Evolutionary conservation across 306 rosid species (phyloP).

Genomic region (Albizia julibrissin): DNA sequence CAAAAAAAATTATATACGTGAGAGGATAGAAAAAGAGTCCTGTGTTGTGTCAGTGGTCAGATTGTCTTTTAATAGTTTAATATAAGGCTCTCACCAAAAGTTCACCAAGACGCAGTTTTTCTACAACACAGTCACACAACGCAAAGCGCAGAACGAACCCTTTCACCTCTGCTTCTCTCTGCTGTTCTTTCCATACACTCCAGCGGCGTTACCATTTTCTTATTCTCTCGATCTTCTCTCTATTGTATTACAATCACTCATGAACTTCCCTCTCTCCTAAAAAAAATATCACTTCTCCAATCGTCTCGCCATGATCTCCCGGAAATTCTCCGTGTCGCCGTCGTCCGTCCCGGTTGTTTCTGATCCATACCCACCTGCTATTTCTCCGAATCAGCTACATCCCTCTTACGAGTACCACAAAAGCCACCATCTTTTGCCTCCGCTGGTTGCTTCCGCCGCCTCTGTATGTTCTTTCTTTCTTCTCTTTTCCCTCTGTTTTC

Average conservation of each 20-base stretch:
- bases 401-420: not conserved
- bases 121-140: not conserved
- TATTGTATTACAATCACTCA: not conserved
- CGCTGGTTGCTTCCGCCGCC: slow-evolving; percentile 33
- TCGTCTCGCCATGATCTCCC: slow-evolving; percentile 56
- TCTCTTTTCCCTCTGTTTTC: slow-evolving; percentile 55
- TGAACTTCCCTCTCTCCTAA: not conserved
- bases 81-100: not conserved
- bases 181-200: not conserved
- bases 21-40: not conserved
- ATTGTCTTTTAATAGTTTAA: not conserved
- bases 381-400: not conserved
- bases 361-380: not conserved
- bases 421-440: slow-evolving; percentile 22
- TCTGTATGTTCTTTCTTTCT: slow-evolving; percentile 53
- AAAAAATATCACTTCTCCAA: not conserved
- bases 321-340: slow-evolving; percentile 42
- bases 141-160: not conserved
- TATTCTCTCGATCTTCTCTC: not conserved
- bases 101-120: not conserved
- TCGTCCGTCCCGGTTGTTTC: not conserved
- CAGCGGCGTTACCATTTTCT: not conserved
- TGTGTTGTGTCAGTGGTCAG: not conserved
- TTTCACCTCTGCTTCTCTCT: not conserved
- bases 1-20: not conserved